These are phyloP conservation scores for Boletellus emodensis DNA, from an alignment of 768 basidiomycete species.

Conservation along the genomic window DNA sequence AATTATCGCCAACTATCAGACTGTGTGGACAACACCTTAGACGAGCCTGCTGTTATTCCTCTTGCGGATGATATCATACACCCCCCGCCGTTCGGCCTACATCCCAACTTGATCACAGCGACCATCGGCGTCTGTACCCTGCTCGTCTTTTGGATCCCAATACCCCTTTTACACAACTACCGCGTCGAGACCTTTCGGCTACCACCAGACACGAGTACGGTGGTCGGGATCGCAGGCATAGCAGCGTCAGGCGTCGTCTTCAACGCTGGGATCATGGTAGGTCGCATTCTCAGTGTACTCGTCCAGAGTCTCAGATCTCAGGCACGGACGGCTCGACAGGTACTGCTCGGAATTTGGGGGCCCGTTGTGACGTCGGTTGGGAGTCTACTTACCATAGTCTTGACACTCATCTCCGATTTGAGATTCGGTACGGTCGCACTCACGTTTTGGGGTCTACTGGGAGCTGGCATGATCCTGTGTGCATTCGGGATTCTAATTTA, in stretches of 20 bases:
- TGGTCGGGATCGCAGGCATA: conserved; percentile 61
- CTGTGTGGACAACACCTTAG: conserved; percentile 30
- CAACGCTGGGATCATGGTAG: conserved; percentile 84
- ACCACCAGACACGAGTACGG: conserved; percentile 48
- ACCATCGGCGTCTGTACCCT: conserved; percentile 76
- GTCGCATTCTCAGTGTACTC: conserved; percentile 8
- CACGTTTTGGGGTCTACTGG: conserved; percentile 69
- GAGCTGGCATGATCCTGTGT: conserved; percentile 72
- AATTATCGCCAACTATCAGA: conserved; percentile 45
- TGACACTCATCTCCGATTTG: conserved; percentile 78
- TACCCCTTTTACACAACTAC: conserved; percentile 67
- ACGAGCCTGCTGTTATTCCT: conserved; percentile 14
- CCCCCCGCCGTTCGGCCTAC: conserved; percentile 76
- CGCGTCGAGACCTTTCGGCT: conserved; percentile 63
- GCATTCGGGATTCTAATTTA: conserved; percentile 80
- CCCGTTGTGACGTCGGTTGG: conserved; percentile 87
- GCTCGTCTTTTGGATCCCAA: conserved; percentile 70
- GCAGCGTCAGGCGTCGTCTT: conserved; percentile 69
- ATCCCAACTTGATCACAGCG: conserved; percentile 79
- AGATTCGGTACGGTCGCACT: conserved; percentile 63
- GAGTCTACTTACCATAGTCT: conserved; percentile 89
- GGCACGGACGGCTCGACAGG: conserved; percentile 36
- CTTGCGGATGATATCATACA: conserved; percentile 37
- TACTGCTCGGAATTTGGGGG: conserved; percentile 81
- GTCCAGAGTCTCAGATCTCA: conserved; percentile 4